Conservation (phyloP, 1,284 basidiomycete species). For the Mycosarcoma mackinlayi region DNA sequence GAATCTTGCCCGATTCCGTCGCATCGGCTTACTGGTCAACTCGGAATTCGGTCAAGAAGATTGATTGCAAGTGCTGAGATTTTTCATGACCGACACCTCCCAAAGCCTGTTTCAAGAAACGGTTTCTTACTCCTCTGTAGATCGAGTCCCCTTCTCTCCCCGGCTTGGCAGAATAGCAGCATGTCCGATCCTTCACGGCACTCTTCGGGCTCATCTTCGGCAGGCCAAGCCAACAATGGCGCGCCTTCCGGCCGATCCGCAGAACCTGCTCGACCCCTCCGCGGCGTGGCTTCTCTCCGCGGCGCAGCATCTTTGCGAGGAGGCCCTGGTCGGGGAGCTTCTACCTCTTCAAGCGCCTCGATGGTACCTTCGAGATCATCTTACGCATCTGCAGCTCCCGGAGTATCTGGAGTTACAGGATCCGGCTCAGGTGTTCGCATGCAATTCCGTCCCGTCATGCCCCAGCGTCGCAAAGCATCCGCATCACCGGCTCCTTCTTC, state of each 20-base stretch:
- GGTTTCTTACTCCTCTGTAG: no score
- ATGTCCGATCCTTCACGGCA: slow-evolving; percentile 36
- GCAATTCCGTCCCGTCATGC: slow-evolving; percentile 61
- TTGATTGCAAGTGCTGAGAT: slow-evolving; percentile 7
- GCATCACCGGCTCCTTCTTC: slow-evolving; percentile 39
- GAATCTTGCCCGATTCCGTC: not conserved
- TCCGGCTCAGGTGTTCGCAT: slow-evolving; percentile 40
- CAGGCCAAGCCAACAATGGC: slow-evolving; percentile 11
- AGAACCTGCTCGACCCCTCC: slow-evolving; percentile 17
- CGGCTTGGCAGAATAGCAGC: no score
- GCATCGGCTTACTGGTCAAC: not conserved
- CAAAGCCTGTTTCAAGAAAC: not conserved
- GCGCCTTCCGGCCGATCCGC: not conserved
- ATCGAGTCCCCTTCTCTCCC: not conserved
- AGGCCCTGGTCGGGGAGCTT: slow-evolving; percentile 13
- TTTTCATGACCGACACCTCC: no score
- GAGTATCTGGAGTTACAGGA: slow-evolving; percentile 12
- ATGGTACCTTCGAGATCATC: slow-evolving; percentile 45
- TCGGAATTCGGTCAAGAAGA: slow-evolving; percentile 29
- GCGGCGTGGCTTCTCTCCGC: slow-evolving; percentile 37
- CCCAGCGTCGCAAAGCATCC: slow-evolving; percentile 55
- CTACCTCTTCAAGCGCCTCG: slow-evolving; percentile 22
- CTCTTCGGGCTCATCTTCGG: slow-evolving; percentile 22
- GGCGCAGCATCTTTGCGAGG: slow-evolving; percentile 36
- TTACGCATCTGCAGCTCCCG: slow-evolving; percentile 38